Evolutionary conservation across 2,329 filamentous ascomycete species (phyloP).

Genomic region (Talaromyces sp.): DNA sequence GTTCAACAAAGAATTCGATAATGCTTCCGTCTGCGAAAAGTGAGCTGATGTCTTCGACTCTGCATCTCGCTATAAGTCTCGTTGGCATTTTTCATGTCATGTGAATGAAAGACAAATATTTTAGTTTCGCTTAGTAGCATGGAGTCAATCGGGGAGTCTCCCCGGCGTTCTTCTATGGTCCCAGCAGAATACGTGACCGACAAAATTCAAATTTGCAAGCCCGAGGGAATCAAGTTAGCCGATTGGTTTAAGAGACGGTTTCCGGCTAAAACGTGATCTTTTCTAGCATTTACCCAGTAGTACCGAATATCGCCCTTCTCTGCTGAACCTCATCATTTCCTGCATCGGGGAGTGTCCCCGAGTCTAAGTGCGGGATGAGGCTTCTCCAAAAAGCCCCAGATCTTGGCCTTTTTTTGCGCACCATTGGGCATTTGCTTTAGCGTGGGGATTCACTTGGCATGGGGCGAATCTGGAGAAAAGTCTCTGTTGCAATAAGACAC

Average conservation of each 20-base stretch:
- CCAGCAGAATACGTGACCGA: background rate
- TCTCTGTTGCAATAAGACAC: background rate
- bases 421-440: background rate
- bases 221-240: background rate
- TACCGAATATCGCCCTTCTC: background rate
- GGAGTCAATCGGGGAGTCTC: background rate
- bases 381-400: background rate
- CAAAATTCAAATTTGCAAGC: background rate
- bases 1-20: background rate
- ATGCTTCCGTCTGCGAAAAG: background rate
- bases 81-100: background rate
- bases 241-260: background rate
- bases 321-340: background rate
- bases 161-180: background rate
- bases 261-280: background rate
- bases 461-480: conserved; percentile 3
- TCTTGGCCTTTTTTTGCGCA: background rate
- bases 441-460: background rate
- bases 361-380: background rate
- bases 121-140: background rate
- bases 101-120: background rate
- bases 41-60: background rate
- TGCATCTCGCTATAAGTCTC: background rate
- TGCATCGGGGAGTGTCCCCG: conserved; percentile 1
- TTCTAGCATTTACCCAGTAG: background rate